Evolutionary conservation across 2,329 filamentous ascomycete species (phyloP), one percentile per base, ranked within the genome.

Genomic region (Chalara sp.): DNA sequence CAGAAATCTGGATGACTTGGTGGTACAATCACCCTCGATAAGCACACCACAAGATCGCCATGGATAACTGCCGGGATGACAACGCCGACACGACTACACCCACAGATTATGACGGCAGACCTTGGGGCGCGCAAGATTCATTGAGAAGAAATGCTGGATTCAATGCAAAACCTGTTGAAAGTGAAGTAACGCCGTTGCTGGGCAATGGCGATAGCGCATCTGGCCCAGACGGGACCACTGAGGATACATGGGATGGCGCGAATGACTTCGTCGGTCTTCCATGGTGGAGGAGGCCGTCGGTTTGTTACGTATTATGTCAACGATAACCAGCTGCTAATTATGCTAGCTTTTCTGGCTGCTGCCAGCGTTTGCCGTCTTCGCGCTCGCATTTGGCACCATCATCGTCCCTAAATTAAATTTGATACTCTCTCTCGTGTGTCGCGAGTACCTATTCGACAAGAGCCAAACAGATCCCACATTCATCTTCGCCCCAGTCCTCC

Each of bases 371-470:
- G 76, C 87, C 50, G 69, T 96, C 43, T 92, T 89, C 64, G 89
- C 89, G 0, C 73, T 95, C 49, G 90, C 91, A 0, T 92, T 93
- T 67, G 93, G 92, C 32, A 89, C 89, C 51, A 80, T 88, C 6
- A 74, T 93, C 6, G 88, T 96, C 6, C 91, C 92, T 7, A 93
- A 87, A 66, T 76, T 96, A 55, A 95, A 96, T 63, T 71, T 96
- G 69, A 89, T 95, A 55, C 76, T 95, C 54, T 79, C 84, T 52
- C 76, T 99, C 31, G 81, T 97, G 48, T 99, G 93, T 68, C 80
- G 83, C 55, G 78, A 87, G 54, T 95, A 96, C 68, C 86, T 93
- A 58, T 77, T 83, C 29, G 86, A 95, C 60, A 72, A 79, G 65
- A 74, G 79, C 6, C 65, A 75, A 4, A 58, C 68, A 6, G 76